These are phyloP conservation scores for Populus hybrid DNA, from an alignment of 441 rosid genomes.

Conservation along the genomic window DNA sequence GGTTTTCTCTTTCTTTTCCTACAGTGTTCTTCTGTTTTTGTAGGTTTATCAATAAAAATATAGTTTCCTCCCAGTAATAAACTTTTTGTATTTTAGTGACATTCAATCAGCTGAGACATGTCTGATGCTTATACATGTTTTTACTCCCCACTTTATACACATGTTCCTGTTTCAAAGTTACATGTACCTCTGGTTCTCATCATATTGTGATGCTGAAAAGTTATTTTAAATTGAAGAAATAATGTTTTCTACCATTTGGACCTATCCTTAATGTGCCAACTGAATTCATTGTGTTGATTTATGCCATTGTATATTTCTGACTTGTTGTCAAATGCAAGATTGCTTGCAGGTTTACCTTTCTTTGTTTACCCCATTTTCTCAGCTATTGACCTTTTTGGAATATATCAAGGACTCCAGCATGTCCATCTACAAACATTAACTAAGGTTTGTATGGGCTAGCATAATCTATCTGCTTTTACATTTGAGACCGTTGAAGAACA, in stretches of 20 bases:
- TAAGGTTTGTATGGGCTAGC: constrained; percentile 45
- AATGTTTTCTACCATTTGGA: constrained; percentile 5
- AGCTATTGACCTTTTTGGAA: constrained; percentile 78
- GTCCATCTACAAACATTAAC: constrained; percentile 85
- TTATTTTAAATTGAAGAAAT: neutral
- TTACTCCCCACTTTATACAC: neutral
- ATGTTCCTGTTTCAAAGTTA: neutral
- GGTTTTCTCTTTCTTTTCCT: constrained; percentile 34
- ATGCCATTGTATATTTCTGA: constrained; percentile 17
- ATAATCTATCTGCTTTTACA: constrained; percentile 4
- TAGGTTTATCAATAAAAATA: neutral
- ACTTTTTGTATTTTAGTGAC: neutral
- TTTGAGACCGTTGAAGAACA: neutral
- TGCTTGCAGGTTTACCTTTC: constrained; percentile 72
- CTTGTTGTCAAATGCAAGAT: constrained; percentile 34
- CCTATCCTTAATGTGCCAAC: constrained; percentile 7
- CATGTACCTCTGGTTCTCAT: neutral
- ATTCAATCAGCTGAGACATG: neutral
- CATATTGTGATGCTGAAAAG: neutral
- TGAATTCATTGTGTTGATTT: constrained; percentile 7
- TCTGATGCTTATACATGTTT: neutral
- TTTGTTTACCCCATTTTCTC: constrained; percentile 72
- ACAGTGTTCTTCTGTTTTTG: constrained; percentile 1
- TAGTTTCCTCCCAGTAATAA: neutral
- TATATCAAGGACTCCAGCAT: constrained; percentile 84